Evolutionary conservation across 805 yeast genomes (phyloP).

Genomic region (Saturnispora ahearnii): DNA sequence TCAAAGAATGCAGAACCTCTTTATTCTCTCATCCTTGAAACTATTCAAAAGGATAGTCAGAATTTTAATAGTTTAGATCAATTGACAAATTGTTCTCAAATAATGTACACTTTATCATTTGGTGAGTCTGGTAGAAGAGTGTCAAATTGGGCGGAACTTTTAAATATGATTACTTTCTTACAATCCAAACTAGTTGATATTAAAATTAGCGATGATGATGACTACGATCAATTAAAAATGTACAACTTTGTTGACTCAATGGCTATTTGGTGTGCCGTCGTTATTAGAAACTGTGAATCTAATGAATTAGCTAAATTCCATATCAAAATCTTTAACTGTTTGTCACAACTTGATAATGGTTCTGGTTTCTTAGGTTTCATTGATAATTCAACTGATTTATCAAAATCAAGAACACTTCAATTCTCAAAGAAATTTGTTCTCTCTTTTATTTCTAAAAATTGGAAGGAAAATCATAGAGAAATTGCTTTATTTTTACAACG

Average conservation of each 20-base stretch:
- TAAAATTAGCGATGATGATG: conserved; percentile 5
- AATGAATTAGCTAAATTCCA: conserved; percentile 38
- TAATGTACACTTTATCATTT: conserved; percentile 43
- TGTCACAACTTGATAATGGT: conserved; percentile 30
- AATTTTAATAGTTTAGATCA: conserved; percentile 10
- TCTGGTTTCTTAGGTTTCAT: conserved; percentile 37
- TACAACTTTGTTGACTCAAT: conserved; percentile 22
- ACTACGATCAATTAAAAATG: conserved; percentile 9
- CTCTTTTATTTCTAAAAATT: conserved; percentile 36
- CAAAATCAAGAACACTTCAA: conserved; percentile 37
- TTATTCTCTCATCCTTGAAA: conserved; percentile 29
- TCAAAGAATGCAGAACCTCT: conserved; percentile 37
- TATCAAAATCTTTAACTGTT: conserved; percentile 33
- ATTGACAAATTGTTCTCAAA: conserved; percentile 29
- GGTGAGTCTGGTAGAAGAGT: conserved; percentile 66
- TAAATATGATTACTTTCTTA: conserved; percentile 14
- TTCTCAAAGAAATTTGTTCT: conserved; percentile 41
- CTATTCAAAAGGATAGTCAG: conserved; percentile 8
- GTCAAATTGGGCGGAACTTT: conserved; percentile 37
- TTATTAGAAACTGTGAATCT: conserved; percentile 46
- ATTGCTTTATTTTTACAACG: conserved; percentile 37
- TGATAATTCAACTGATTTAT: conserved; percentile 34
- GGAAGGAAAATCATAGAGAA: conserved; percentile 30
- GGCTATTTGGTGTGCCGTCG: conserved; percentile 38
- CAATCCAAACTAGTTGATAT: conserved; percentile 8